These are phyloP conservation scores for Alternaria infectoria DNA, from an alignment of 2,329 filamentous ascomycete species.

Conservation along the genomic window DNA sequence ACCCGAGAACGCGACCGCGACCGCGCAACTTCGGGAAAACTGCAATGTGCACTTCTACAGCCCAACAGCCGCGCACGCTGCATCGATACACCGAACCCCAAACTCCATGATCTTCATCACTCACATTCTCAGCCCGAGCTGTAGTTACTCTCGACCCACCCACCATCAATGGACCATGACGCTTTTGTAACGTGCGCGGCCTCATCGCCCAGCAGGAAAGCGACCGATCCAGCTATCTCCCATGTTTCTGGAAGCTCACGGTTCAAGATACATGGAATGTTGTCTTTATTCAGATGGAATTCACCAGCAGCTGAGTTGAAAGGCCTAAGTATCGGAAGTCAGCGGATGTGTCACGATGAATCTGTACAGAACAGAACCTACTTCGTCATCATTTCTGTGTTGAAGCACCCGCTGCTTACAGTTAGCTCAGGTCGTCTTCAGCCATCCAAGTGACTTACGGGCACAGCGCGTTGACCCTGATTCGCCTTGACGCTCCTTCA, in stretches of 20 bases:
- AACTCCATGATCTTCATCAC: not conserved
- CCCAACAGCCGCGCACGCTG: not conserved
- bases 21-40: not conserved
- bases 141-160: not conserved
- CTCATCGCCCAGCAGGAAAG: not conserved
- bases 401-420: not conserved
- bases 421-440: not conserved
- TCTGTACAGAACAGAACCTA: not conserved
- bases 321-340: not conserved
- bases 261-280: not conserved
- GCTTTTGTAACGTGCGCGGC: conserved; percentile 3
- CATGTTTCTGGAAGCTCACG: conserved; percentile 3
- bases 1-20: not conserved
- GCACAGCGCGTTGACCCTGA: conserved; percentile 18
- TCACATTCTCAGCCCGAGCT: not conserved
- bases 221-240: conserved; percentile 3
- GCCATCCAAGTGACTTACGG: not conserved
- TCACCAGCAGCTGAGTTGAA: not conserved
- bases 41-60: not conserved
- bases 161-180: conserved; percentile 1
- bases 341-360: not conserved
- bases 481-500: conserved; percentile 41
- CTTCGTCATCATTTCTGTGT: not conserved
- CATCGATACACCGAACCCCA: not conserved
- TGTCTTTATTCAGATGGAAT: conserved; percentile 4